Evolutionary conservation across 1,139 yeast genomes (phyloP), one percentile per base, ranked within the genome.

Genomic region (Pneumocystis sp.): DNA sequence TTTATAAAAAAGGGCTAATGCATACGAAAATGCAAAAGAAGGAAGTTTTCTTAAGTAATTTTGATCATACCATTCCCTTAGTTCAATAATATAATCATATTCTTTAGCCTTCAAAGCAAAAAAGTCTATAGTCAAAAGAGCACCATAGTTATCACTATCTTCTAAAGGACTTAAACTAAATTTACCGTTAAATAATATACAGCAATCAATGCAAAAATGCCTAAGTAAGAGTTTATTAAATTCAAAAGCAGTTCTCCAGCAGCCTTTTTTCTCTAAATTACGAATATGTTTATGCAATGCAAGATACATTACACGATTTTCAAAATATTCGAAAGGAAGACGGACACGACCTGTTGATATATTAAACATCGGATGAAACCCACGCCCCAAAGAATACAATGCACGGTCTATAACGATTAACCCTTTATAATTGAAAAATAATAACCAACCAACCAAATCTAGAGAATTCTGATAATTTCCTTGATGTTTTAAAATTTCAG

Each of bases 61-160:
- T 42, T 56, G 65, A 31, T 70, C 71, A 19, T 65, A 65, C n/a
- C 66, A 66, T 29, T 70, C 69, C n/a, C 67, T 71, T 56, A 88
- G 76, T 35, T 82, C 81, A 21, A 83, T 77, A 70, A 89, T 73
- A 74, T 83, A 89, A 65, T 81, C 78, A 71, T 80, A 85, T 68
- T 87, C 89, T 60, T 81, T 85, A 63, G 89, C 80, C 76, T 84
- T 78, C 10, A 88, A 77, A 5, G 93, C 86, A 72, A 87, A 89
- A 71, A 82, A 86, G 73, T 89, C 96, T 70, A 89, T 84, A 74
- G 89, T 87, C 71, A 86, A 85, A 69, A 96, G 80, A 5, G 86
- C 90, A 15, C 96, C 96, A 66, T 86, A 76, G 0, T 96, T 96
- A 77, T 89, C 97, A 63, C 86, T 89, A 1, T 84, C 81, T 0